Base-by-base conservation (phyloP, 371 early-diverging fungal species). In the Mucor lusitanicus region DNA sequence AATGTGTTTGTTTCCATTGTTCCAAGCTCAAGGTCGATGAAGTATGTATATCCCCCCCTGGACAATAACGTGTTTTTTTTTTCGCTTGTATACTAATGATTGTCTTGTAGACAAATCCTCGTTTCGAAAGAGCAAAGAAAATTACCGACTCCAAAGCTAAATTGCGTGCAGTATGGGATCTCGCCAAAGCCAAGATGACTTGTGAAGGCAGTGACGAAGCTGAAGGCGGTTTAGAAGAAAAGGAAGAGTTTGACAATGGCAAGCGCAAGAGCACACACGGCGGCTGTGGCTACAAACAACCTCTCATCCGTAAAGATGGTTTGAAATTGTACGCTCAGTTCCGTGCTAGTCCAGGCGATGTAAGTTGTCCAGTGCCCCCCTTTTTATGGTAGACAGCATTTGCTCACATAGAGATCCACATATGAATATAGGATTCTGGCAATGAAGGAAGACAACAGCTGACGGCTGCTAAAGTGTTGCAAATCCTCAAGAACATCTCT, bases 1-100 rank as follows among this genome's bases (percentile, higher is more conserved):
- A 99, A 85, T 95, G 98, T 83, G 95, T 99, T 59, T 99, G 99
- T 85, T 93, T 93, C 79, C 91, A 91, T 71, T 99, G 99, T 81
- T 95, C 97, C n/a, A 96, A 95, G 77, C 89, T 99, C 59, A 97
- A 98, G 83, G 86, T 91, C 7, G 94, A 95, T 72, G 88, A 86
- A 65, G 88, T 89, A 80, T 73, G 86, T 82, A 25, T 23, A n/a
- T n/a, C n/a, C 17, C 40, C 11, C 7, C 23, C 0, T 11, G 35
- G 27, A 30, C 15, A 61, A 28, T 28, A 15, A 13, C 42, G 54
- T 55, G 60, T 39, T 42, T n/a, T n/a, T n/a, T n/a, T n/a, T n/a
- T n/a, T n/a, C n/a, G n/a, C n/a, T n/a, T 59, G 55, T 50, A 13
- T 59, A 55, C 23, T 40, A 19, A 59, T 13, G 19, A 39, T 57